These are phyloP conservation scores for Cutaneotrichosporon cutaneum DNA, from an alignment of 1,284 basidiomycete species.

Conservation along the genomic window DNA sequence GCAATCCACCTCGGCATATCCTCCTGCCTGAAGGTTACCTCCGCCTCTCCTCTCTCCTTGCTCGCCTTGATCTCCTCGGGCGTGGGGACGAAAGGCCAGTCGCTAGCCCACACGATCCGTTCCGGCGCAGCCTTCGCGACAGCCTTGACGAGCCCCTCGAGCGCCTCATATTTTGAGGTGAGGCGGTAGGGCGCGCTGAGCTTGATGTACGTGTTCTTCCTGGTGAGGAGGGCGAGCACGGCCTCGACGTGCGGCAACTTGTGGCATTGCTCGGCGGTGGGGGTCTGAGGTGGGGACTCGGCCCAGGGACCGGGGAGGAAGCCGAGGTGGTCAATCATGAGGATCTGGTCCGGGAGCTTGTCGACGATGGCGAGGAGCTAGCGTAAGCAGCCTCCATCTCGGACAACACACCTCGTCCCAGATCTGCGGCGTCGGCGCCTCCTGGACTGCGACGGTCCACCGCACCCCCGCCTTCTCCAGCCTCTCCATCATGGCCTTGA, in stretches of 20 bases:
- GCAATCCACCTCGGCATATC: constrained; percentile 12
- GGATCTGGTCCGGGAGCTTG: constrained; percentile 5
- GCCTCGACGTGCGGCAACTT: constrained; percentile 8
- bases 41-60: neutral
- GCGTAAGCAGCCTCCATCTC: neutral
- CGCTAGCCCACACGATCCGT: constrained; percentile 11
- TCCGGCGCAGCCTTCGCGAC: neutral
- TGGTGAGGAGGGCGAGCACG: constrained; percentile 7
- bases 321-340: constrained; percentile 20
- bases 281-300: neutral
- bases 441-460: constrained; percentile 17
- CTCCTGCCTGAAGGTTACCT: constrained; percentile 7
- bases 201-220: constrained; percentile 13
- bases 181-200: constrained; percentile 16
- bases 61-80: constrained; percentile 1
- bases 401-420: constrained; percentile 6
- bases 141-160: constrained; percentile 15
- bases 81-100: constrained; percentile 18
- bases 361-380: constrained; percentile 3
- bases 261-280: neutral
- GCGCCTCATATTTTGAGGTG: constrained; percentile 6
- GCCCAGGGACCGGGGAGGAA: constrained; percentile 18
- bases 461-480: constrained; percentile 11
- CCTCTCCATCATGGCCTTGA: neutral
- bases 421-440: neutral